Evolutionary conservation across 495 filamentous ascomycete genomes (phyloP), one percentile per base, ranked within the genome.

Genomic region (Hypomontagnella submonticulosa): DNA sequence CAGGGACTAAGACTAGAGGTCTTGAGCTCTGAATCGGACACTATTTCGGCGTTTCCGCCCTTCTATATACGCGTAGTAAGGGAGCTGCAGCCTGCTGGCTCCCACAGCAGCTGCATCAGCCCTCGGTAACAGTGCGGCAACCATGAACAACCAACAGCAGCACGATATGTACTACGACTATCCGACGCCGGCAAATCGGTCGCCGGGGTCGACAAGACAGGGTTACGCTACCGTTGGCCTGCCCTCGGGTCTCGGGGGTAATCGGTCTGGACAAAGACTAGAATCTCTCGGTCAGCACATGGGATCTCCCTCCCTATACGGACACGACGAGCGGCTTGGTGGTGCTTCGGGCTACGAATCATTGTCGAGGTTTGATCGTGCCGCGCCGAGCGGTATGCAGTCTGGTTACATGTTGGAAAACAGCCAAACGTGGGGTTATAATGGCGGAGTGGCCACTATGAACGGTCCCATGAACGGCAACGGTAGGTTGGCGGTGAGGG

Each of bases 201-300:
- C 79, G 20, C 81, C 82, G 12, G 69, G 75, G 43, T 76, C 77
- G 8, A 71, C 77, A 34, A 72, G 78, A 46, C 79, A 79, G 33
- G 79, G 77, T 38, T 84, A 81, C 70, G 77, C 76, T 56, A 85
- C 82, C 49, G 84, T 73, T 27, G 71, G 71, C 48, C 48, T 73
- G 34, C 65, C 86, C 37, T 83, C 88, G 66, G 86, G 87, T 33
- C 81, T 92, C 40, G 86, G 78, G 27, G 88, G 68, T 84, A 90
- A 74, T 76, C 89, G 65, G 88, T 88, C 67, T 78, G 88, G 70
- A 83, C 92, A 81, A 63, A 76, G 77, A 13, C 71, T 82, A 54
- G 79, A 81, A 8, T 65, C 72, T 44, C 60, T 75, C 20, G 66
- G 69, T 50, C 79, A 77, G 55, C 70, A 78, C 20, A 60, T 78